Conservation (phyloP, 345 rosid genomes). For the Gossypium bickii region DNA sequence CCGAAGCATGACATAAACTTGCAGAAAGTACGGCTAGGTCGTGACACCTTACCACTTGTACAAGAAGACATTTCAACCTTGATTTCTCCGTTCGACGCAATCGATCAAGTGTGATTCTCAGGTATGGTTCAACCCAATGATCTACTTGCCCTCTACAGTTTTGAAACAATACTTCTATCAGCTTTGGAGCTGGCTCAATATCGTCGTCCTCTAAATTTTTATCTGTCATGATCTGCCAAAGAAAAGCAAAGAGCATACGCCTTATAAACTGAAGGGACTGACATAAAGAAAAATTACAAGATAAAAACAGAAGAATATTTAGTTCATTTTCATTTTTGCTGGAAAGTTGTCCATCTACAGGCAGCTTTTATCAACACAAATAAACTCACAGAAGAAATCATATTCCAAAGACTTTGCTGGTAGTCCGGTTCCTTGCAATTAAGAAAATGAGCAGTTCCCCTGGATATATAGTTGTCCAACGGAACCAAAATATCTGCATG, state of each 20-base stretch:
- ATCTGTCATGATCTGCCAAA: conserved; percentile 68
- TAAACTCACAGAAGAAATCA: conserved; percentile 85
- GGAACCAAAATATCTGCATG: conserved; percentile 91
- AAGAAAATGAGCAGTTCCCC: conserved; percentile 91
- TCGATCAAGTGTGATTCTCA: conserved; percentile 75
- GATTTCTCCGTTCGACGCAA: conserved; percentile 68
- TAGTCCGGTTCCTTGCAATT: conserved; percentile 88
- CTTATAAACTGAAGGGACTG: not conserved
- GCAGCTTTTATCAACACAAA: not conserved
- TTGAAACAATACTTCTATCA: conserved; percentile 93
- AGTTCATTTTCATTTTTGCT: not conserved
- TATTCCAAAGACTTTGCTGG: conserved; percentile 91
- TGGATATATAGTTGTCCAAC: conserved; percentile 88
- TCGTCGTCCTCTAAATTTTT: conserved; percentile 83
- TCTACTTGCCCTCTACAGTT: conserved; percentile 98
- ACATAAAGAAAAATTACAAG: not conserved
- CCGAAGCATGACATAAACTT: not conserved
- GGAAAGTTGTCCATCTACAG: not conserved
- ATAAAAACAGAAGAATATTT: not conserved
- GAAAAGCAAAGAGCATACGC: not conserved
- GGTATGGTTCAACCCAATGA: conserved; percentile 94
- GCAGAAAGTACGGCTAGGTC: conserved; percentile 7
- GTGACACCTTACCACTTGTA: conserved; percentile 82
- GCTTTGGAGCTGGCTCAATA: conserved; percentile 95
- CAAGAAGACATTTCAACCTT: conserved; percentile 82